Conservation (phyloP, 2,329 filamentous ascomycete genomes). For the Davidsoniella neocaledoniae region DNA sequence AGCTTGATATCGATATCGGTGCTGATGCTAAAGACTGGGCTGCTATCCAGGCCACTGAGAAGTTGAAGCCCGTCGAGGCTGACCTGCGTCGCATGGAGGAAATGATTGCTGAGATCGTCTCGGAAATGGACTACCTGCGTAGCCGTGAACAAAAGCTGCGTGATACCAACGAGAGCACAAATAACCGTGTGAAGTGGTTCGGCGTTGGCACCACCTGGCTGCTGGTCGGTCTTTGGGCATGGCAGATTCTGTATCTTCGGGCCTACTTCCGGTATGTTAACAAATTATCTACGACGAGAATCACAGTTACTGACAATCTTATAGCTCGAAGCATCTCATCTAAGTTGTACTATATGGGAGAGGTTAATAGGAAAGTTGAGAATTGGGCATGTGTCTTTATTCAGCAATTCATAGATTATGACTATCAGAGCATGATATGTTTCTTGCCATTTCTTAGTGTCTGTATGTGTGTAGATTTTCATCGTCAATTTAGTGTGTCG, state of each 20-base stretch:
- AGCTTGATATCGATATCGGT: slow-evolving; percentile 91
- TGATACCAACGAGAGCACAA: slow-evolving; percentile 99
- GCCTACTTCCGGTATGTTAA: slow-evolving; percentile 68
- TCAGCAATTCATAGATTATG: too few relatives aligned
- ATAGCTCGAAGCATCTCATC: slow-evolving; percentile 53
- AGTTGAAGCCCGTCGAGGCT: slow-evolving; percentile 91
- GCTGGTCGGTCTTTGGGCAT: slow-evolving; percentile 73
- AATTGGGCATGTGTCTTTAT: too few relatives aligned
- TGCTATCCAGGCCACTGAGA: slow-evolving; percentile 88
- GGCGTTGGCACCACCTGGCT: slow-evolving; percentile 85
- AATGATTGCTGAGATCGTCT: slow-evolving; percentile 71
- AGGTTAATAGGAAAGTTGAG: too few relatives aligned
- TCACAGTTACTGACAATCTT: slow-evolving; percentile 9
- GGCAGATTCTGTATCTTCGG: slow-evolving; percentile 95
- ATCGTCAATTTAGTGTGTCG: too few relatives aligned
- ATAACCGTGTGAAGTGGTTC: slow-evolving; percentile 98
- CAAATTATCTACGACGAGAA: slow-evolving; percentile 4
- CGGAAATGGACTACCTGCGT: slow-evolving; percentile 93
- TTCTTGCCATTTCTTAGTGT: too few relatives aligned
- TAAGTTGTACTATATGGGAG: slow-evolving; percentile 19
- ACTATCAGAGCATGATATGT: too few relatives aligned
- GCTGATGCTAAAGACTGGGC: slow-evolving; percentile 98
- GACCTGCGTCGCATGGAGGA: slow-evolving; percentile 89
- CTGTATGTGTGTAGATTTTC: too few relatives aligned
- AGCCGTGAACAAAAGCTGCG: slow-evolving; percentile 81